These are phyloP conservation scores for Mallotus nudiflorus DNA, from an alignment of 345 rosid species.

Conservation along the genomic window DNA sequence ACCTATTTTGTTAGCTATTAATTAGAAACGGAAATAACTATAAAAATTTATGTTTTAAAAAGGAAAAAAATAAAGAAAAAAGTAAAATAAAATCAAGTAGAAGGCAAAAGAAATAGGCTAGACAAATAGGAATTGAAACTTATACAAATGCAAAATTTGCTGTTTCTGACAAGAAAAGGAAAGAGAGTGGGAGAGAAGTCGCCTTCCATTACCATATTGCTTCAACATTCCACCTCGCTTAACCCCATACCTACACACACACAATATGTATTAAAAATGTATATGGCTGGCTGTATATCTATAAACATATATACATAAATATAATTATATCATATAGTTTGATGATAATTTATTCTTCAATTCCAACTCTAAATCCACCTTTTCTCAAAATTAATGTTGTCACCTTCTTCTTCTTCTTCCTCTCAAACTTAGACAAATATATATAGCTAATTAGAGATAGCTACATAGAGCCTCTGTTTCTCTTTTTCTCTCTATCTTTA, in stretches of 20 bases:
- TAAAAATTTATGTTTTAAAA: too few relatives aligned
- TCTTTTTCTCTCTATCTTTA: not conserved
- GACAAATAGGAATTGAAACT: too few relatives aligned
- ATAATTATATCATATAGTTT: not conserved
- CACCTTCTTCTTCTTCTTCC: constrained; percentile 15
- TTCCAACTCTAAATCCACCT: not conserved
- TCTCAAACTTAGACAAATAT: not conserved
- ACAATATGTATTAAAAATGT: too few relatives aligned
- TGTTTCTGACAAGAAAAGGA: too few relatives aligned
- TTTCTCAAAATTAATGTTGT: not conserved
- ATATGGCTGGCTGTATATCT: not conserved
- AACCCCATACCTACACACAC: constrained; percentile 27
- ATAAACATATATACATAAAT: too few relatives aligned
- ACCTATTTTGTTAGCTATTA: too few relatives aligned
- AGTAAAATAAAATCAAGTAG: too few relatives aligned
- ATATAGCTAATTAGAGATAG: not conserved
- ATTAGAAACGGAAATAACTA: too few relatives aligned
- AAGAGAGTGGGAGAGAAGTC: constrained; percentile 33
- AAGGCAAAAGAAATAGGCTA: too few relatives aligned
- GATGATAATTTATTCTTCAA: not conserved
- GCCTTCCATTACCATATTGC: constrained; percentile 29
- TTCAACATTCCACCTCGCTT: constrained; percentile 27
- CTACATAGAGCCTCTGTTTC: not conserved
- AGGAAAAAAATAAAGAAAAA: not conserved
- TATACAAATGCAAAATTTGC: too few relatives aligned